Evolutionary conservation across 169 alveolate species (phyloP).

Genomic region (Plasmodium blacklocki): DNA sequence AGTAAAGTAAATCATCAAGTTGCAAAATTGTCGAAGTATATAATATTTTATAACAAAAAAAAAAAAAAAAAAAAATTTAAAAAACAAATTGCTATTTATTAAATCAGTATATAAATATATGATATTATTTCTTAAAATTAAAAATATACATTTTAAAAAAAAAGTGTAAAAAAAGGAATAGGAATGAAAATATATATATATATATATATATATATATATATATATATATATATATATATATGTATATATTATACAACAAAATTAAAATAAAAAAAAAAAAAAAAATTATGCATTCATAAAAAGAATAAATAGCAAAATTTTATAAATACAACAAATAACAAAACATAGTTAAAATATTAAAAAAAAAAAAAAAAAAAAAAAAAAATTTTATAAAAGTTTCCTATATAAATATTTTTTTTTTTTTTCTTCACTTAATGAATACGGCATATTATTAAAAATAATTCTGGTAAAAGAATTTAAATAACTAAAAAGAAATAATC

Average conservation of each 20-base stretch:
- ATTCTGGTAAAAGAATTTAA: constrained; percentile 7
- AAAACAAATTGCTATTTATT: no score
- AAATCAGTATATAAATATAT: no score
- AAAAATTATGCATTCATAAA: background rate
- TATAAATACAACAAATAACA: constrained; percentile 18
- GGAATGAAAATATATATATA: background rate
- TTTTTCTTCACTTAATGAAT: constrained; percentile 11
- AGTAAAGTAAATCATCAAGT: no score
- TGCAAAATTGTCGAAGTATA: no score
- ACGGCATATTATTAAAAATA: constrained; percentile 2
- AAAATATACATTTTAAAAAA: no score
- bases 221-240: background rate
- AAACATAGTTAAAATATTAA: constrained; percentile 6
- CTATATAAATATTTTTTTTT: background rate
- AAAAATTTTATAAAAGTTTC: background rate
- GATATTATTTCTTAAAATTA: no score
- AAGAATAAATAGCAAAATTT: background rate
- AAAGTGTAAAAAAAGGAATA: background rate
- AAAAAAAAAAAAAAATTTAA: no score
- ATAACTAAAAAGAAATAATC: background rate
- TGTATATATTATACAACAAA: constrained; percentile 1
- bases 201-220: background rate
- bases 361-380: constrained; percentile 16
- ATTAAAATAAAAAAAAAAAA: constrained; percentile 1
- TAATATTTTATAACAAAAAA: no score